Conservation (phyloP, 371 early-diverging fungal genomes). For the Blastocladiella emersonii region DNA sequence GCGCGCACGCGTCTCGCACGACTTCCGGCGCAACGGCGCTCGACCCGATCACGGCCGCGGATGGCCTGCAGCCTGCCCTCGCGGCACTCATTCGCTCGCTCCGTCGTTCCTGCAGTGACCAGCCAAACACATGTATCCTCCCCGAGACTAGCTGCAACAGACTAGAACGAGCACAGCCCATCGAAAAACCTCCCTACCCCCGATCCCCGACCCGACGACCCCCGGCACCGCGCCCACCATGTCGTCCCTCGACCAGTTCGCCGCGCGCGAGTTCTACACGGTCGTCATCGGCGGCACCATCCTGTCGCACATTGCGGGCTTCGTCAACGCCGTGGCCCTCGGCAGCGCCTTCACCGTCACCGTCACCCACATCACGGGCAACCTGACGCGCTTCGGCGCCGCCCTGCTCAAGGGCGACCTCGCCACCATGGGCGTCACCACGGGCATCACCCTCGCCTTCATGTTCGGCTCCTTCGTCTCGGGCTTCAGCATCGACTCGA, state of each 20-base stretch:
- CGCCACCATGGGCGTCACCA: conserved; percentile 18
- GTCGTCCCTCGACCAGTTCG: conserved; percentile 4
- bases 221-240: background rate
- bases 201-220: too few relatives aligned
- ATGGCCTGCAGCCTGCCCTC: too few relatives aligned
- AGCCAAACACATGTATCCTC: too few relatives aligned
- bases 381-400: conserved; percentile 27
- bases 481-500: conserved; percentile 33
- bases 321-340: conserved; percentile 36
- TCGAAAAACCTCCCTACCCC: too few relatives aligned
- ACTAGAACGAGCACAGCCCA: too few relatives aligned
- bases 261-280: conserved; percentile 21
- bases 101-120: too few relatives aligned
- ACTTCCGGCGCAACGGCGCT: too few relatives aligned
- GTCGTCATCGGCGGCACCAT: conserved; percentile 32
- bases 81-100: too few relatives aligned
- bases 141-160: too few relatives aligned
- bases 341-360: conserved; percentile 26
- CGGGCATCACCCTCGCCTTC: conserved; percentile 24
- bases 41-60: too few relatives aligned
- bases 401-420: conserved; percentile 19
- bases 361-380: conserved; percentile 36
- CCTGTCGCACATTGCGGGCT: conserved; percentile 33
- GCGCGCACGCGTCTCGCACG: too few relatives aligned
- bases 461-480: conserved; percentile 28